These are phyloP conservation scores for Kazachstania martiniae DNA, from an alignment of 805 yeast genomes.

Conservation along the genomic window DNA sequence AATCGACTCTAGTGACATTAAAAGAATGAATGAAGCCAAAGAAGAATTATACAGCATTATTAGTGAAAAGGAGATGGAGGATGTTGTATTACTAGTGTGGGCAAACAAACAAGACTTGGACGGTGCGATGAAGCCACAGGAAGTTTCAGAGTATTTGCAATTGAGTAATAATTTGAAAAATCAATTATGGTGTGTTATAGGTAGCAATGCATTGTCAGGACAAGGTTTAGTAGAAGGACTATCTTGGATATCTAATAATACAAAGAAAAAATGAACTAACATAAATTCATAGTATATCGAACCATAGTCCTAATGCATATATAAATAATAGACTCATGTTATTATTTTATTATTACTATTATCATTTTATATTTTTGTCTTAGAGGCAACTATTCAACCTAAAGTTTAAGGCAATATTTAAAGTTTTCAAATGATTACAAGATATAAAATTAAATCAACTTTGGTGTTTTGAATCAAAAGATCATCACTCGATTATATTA, in stretches of 20 bases:
- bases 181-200: constrained; percentile 86
- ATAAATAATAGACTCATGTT: too few species aligned
- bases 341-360: too few species aligned
- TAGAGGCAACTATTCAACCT: too few species aligned
- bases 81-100: constrained; percentile 68
- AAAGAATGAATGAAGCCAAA: constrained; percentile 66
- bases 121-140: constrained; percentile 65
- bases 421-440: too few species aligned
- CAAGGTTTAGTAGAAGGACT: constrained; percentile 83
- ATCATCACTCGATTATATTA: too few species aligned
- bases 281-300: too few species aligned
- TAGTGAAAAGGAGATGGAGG: constrained; percentile 72
- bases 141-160: constrained; percentile 62
- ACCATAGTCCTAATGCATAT: too few species aligned
- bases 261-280: constrained; percentile 19
- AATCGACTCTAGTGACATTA: constrained; percentile 68
- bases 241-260: constrained; percentile 71
- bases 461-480: too few species aligned
- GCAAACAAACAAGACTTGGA: constrained; percentile 83
- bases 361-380: too few species aligned
- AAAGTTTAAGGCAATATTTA: too few species aligned
- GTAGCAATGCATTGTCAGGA: constrained; percentile 82
- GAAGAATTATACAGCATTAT: constrained; percentile 68
- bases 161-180: constrained; percentile 46
- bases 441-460: too few species aligned